phyloP scores from a whole-genome alignment of 345 rosid genomes.

The Gossypium bickii region DNA sequence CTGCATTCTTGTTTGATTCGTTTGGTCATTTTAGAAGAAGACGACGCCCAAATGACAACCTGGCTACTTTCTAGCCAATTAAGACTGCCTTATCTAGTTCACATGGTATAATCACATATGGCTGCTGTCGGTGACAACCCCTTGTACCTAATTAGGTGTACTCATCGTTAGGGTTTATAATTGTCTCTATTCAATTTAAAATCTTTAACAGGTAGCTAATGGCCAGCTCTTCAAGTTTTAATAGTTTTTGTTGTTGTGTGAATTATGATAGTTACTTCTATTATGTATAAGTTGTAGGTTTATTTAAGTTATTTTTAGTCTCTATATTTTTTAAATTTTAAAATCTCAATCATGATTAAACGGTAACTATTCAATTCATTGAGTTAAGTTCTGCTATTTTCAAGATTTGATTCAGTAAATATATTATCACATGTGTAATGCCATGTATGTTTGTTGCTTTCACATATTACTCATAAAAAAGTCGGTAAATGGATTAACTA shows the following conservation, averaged over 20 bases:
- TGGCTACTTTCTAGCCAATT: neutral
- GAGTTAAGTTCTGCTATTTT: too few species aligned
- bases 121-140: neutral
- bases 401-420: too few species aligned
- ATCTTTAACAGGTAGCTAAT: neutral
- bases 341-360: too few species aligned
- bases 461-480: too few species aligned
- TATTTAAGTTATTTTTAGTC: too few species aligned
- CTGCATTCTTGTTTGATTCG: neutral
- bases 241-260: too few species aligned
- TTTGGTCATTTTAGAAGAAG: neutral
- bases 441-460: fast-evolving
- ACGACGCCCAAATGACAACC: neutral
- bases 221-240: neutral
- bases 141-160: neutral
- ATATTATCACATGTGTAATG: too few species aligned
- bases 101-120: neutral
- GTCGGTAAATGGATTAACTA: too few species aligned
- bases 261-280: too few species aligned
- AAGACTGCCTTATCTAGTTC: neutral
- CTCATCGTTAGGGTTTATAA: neutral
- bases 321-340: too few species aligned
- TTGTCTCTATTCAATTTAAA: neutral
- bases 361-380: too few species aligned
- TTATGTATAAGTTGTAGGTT: too few species aligned